Evolutionary conservation across 768 basidiomycete genomes (phyloP), one percentile per base, ranked within the genome.

Genomic region (Termitomyces sp.): DNA sequence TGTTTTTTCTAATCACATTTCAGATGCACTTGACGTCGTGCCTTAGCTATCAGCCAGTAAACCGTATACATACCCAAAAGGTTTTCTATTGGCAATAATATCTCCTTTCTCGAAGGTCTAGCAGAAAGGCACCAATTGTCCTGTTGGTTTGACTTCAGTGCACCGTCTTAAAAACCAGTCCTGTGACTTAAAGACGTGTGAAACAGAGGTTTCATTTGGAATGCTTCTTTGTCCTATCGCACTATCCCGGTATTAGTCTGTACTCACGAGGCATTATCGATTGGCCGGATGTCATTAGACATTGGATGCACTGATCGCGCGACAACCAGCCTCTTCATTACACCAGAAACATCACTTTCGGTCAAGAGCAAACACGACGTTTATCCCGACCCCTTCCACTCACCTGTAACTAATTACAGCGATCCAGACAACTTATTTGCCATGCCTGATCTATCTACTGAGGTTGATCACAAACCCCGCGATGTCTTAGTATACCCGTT

Each of bases 401-500:
- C 52, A 24, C 60, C 55, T 43, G 64, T 67, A 48, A 65, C 53
- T 22, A 61, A 64, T 14, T 63, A 65, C 50, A 66, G 55, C 46
- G 57, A 58, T 32, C 63, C 74, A 5, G 59, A 66, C 16, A 71
- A 75, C 60, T 63, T 70, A 20, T 77, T 76, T 64, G 59, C 70
- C 37, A 58, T 59, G 13, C 61, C 65, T 9, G 67, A 67, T 56
- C 46, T 65, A 14, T 50, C 61, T 13, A 47, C 55, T 1, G 61
- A 63, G 29, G 36, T 46, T n/a, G 51, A 54, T 20, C 44, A 54
- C 32, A 61, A 56, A n/a, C 46, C 57, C 32, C 44, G 41, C 27
- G 63, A 70, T 56, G 65, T 74, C 37, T 72, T 73, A 53, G 64
- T 79, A 12, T 70, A 73, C 46, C 71, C 78, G 12, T 66, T 72